These are phyloP conservation scores for Pseudogymnoascus sp. DNA, from an alignment of 2,329 filamentous ascomycete species.

Conservation along the genomic window DNA sequence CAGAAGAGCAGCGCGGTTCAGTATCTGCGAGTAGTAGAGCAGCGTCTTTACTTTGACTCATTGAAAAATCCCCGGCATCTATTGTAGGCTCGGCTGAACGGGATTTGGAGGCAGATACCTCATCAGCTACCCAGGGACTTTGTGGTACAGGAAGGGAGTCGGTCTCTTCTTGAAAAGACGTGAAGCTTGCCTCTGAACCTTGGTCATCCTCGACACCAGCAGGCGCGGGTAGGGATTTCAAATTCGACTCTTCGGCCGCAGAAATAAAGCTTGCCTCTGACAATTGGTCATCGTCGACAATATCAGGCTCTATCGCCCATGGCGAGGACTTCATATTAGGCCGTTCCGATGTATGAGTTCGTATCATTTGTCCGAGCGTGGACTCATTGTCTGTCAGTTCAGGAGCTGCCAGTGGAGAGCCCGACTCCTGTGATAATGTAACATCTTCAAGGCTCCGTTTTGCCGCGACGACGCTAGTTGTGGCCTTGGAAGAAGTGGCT, in stretches of 20 bases:
- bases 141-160: constrained; percentile 17
- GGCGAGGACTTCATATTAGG: background rate
- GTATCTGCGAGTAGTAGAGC: background rate
- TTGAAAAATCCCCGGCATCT: background rate
- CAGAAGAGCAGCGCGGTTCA: background rate
- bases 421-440: background rate
- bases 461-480: background rate
- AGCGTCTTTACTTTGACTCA: background rate
- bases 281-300: background rate
- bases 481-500: background rate
- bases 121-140: constrained; percentile 25
- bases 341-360: too few relatives aligned
- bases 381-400: background rate
- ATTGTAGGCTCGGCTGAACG: background rate
- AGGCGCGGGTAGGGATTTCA: background rate
- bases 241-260: background rate
- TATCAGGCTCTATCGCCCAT: background rate
- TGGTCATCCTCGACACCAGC: background rate
- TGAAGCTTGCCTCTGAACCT: background rate
- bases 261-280: background rate
- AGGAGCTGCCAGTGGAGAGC: background rate
- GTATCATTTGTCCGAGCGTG: background rate
- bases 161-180: background rate
- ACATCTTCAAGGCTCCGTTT: background rate
- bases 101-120: background rate